Evolutionary conservation across 306 rosid species (phyloP).

Genomic region (Malus domestica): DNA sequence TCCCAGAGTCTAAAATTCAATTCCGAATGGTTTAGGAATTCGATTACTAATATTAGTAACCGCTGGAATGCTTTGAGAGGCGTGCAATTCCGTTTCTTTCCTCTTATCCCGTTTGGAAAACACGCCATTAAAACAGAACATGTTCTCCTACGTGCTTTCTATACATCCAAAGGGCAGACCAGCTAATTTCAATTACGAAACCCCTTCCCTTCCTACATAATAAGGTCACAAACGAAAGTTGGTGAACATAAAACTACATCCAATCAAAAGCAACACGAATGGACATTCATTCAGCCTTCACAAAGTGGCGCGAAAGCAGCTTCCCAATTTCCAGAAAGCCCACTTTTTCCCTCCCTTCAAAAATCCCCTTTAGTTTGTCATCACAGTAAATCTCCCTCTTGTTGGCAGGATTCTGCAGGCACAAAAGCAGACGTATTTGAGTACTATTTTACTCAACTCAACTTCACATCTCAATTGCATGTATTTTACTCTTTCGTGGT

Average conservation of each 20-base stretch:
- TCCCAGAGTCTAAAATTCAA: no score
- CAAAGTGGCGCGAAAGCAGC: slow-evolving; percentile 29
- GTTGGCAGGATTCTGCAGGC: slow-evolving; percentile 36
- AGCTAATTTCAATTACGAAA: background rate
- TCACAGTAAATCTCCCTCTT: slow-evolving; percentile 45
- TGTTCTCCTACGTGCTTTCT: background rate
- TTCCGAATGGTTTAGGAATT: no score
- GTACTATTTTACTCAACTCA: background rate
- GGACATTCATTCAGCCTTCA: slow-evolving; percentile 21
- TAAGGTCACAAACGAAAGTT: background rate
- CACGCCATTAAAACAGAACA: no score
- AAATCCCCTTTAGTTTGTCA: slow-evolving; percentile 34
- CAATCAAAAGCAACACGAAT: background rate
- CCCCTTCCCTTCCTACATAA: background rate
- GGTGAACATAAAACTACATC: background rate
- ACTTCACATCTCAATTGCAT: background rate
- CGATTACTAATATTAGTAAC: no score
- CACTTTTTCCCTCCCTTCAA: slow-evolving; percentile 37
- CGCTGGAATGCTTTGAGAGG: no score
- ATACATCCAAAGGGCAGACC: background rate
- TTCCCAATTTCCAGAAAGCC: slow-evolving; percentile 36
- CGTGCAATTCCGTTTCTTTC: no score
- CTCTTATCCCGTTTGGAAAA: no score
- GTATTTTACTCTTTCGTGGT: background rate
- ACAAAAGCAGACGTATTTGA: background rate